These are phyloP conservation scores for Brassica cretica DNA, from an alignment of 345 rosid genomes.

Conservation along the genomic window DNA sequence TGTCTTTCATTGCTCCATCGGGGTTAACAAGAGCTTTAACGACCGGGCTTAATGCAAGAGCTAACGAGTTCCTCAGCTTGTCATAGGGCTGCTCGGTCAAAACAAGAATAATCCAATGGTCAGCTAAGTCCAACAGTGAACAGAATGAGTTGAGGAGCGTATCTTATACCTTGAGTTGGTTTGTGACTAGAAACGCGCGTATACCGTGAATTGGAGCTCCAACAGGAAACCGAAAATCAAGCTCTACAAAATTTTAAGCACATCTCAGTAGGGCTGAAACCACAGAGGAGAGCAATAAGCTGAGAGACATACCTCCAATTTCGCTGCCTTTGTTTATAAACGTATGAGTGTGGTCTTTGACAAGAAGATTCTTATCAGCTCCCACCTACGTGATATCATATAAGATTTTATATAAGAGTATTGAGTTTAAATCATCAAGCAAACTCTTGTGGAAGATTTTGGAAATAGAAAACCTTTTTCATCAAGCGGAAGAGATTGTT, in stretches of 20 bases:
- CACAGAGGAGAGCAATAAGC: slow-evolving; percentile 6
- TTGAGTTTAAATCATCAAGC: not conserved
- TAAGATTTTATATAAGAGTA: not conserved
- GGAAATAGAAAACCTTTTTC: slow-evolving; percentile 69
- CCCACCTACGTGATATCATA: slow-evolving; percentile 56
- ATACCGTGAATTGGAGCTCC: slow-evolving; percentile 99
- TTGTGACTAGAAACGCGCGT: slow-evolving; percentile 76
- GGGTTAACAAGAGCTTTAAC: slow-evolving; percentile 89
- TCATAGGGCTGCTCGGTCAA: slow-evolving; percentile 67
- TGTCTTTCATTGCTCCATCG: slow-evolving; percentile 87
- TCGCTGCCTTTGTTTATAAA: slow-evolving; percentile 88
- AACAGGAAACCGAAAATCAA: slow-evolving; percentile 85
- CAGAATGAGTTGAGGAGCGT: not conserved
- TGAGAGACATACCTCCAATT: slow-evolving; percentile 66
- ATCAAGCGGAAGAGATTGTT: slow-evolving; percentile 93
- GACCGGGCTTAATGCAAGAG: slow-evolving; percentile 94
- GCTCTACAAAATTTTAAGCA: slow-evolving; percentile 53
- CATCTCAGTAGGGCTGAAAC: not conserved
- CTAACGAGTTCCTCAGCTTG: slow-evolving; percentile 90
- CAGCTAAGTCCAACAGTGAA: not conserved
- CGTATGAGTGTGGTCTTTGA: slow-evolving; percentile 96
- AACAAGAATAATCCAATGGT: not conserved
- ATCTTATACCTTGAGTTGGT: slow-evolving; percentile 71
- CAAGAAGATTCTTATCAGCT: slow-evolving; percentile 83
- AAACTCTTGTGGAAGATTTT: not conserved